Conservation (phyloP, 2,329 filamentous ascomycete genomes). For the Drechslerella stenobrocha region DNA sequence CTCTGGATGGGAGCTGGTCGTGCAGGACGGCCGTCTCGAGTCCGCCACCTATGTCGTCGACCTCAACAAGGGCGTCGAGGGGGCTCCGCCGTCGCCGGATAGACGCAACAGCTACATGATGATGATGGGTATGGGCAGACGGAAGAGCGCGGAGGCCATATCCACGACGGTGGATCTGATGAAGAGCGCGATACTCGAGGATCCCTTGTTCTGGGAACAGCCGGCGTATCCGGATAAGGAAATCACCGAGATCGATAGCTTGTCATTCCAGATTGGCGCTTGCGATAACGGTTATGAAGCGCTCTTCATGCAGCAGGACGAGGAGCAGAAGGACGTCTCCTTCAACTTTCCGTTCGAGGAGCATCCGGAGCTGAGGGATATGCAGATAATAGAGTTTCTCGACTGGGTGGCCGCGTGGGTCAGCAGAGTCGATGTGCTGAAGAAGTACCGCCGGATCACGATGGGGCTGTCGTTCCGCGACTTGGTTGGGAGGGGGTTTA, state of each 20-base stretch:
- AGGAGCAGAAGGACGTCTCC: constrained; percentile 18
- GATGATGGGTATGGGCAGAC: not conserved
- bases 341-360: constrained; percentile 29
- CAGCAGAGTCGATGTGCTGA: constrained; percentile 19
- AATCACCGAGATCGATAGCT: constrained; percentile 14
- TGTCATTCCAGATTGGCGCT: constrained; percentile 24
- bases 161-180: constrained; percentile 27
- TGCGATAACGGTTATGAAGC: constrained; percentile 20
- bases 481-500: constrained; percentile 36
- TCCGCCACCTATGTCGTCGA: constrained; percentile 37
- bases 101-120: not conserved
- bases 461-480: constrained; percentile 38
- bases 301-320: constrained; percentile 3
- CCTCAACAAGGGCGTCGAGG: constrained; percentile 9
- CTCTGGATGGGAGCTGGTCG: constrained; percentile 26
- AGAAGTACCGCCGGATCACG: constrained; percentile 29
- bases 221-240: constrained; percentile 16
- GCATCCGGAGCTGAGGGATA: constrained; percentile 30
- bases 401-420: constrained; percentile 40
- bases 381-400: constrained; percentile 45
- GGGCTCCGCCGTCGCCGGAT: too few relatives aligned
- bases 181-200: constrained; percentile 33
- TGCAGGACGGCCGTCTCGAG: constrained; percentile 28
- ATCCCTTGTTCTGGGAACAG: constrained; percentile 22
- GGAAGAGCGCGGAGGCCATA: constrained; percentile 6